Conservation (phyloP, 169 alveolate genomes). For the Plasmodium berghei region DNA sequence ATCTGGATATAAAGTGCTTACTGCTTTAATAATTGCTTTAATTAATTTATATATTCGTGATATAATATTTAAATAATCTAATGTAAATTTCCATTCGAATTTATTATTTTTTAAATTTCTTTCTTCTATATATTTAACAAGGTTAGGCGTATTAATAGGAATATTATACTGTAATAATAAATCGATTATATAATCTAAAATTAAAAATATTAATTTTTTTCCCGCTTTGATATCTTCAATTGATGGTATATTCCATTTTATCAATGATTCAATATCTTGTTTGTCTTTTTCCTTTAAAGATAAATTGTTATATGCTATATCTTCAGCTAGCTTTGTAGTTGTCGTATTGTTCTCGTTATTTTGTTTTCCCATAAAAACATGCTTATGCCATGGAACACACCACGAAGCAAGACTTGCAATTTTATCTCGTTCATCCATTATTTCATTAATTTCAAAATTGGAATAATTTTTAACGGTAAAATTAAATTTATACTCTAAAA, state of each 20-base stretch:
- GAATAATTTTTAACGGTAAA: conserved; percentile 35
- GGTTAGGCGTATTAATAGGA: conserved; percentile 43
- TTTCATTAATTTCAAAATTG: conserved; percentile 35
- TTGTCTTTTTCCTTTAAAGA: background rate
- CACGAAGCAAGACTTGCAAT: conserved; percentile 21
- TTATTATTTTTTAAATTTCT: conserved; percentile 46
- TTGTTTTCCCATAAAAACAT: background rate
- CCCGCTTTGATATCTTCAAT: conserved; percentile 58
- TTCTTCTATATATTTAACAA: conserved; percentile 39
- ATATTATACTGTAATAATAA: conserved; percentile 52
- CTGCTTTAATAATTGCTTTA: conserved; percentile 47
- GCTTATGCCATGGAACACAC: conserved; percentile 62
- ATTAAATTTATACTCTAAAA: conserved; percentile 39
- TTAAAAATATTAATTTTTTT: conserved; percentile 24
- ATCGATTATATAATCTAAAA: conserved; percentile 43
- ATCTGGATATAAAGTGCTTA: conserved; percentile 66
- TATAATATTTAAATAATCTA: conserved; percentile 46
- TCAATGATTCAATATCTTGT: conserved; percentile 8
- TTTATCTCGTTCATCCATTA: conserved; percentile 20
- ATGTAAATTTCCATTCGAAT: conserved; percentile 38
- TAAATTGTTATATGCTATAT: too few species aligned
- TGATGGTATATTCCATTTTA: conserved; percentile 61
- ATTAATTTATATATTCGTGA: conserved; percentile 57
- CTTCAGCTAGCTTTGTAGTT: background rate
- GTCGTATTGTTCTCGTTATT: background rate